Percentiles rank a stretch among this genome's conserved stretches.
phyloP scores from a whole-genome alignment of 768 basidiomycete species.

The Phanerodontia chrysosporium region DNA sequence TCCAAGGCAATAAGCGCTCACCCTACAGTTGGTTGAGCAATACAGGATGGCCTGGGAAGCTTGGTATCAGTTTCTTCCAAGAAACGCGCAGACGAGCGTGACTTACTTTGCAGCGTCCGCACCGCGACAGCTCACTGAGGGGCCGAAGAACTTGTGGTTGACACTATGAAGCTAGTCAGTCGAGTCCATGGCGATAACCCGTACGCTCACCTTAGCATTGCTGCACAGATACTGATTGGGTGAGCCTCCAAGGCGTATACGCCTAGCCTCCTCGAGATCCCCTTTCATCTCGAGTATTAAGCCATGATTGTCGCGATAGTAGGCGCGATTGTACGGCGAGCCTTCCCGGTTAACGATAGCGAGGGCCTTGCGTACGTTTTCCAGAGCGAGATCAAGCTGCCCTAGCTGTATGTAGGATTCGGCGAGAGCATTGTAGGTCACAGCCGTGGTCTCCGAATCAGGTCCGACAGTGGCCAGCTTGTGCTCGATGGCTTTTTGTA shows the following conservation, averaged over 20 bases:
- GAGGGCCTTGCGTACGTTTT: slow-evolving; percentile 30
- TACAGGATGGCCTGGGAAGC: slow-evolving; percentile 20
- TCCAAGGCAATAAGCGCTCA: slow-evolving; percentile 1
- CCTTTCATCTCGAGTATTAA: slow-evolving; percentile 32
- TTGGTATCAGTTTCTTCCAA: too few species aligned
- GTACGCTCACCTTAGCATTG: slow-evolving; percentile 23
- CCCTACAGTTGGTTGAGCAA: slow-evolving; percentile 26
- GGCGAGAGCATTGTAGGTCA: slow-evolving; percentile 32
- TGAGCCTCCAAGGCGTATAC: slow-evolving; percentile 24
- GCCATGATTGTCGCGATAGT: slow-evolving; percentile 35
- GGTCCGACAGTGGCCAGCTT: slow-evolving; percentile 24
- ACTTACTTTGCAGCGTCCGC: slow-evolving; percentile 25
- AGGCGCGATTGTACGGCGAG: slow-evolving; percentile 29
- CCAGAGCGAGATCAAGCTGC: slow-evolving; percentile 34
- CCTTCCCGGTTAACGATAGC: slow-evolving; percentile 22
- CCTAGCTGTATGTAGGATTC: slow-evolving; percentile 33
- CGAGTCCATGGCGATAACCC: neutral
- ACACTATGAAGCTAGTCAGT: slow-evolving; percentile 1
- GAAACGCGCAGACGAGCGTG: too few species aligned
- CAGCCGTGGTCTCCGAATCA: slow-evolving; percentile 24
- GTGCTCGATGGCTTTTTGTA: slow-evolving; percentile 30
- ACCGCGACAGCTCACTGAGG: slow-evolving; percentile 21
- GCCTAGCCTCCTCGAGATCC: slow-evolving; percentile 26
- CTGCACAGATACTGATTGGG: slow-evolving; percentile 26
- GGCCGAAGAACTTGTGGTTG: slow-evolving; percentile 15